phyloP scores from a whole-genome alignment of 2,329 filamentous ascomycete genomes.

The Aspergillus pseudotamarii region DNA sequence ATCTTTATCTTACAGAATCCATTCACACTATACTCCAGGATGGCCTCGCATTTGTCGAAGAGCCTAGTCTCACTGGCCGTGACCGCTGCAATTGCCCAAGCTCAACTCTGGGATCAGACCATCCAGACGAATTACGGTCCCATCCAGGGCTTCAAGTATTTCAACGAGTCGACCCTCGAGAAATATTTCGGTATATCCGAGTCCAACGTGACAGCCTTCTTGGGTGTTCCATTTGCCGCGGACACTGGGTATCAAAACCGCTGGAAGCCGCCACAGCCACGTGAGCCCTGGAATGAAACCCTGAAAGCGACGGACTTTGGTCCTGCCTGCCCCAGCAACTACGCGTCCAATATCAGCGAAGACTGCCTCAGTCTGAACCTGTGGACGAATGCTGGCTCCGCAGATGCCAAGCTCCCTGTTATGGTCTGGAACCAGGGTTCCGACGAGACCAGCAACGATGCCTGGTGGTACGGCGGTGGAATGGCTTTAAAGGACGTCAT shows the following conservation, averaged over 20 bases:
- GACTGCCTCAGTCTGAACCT: slow-evolving; percentile 39
- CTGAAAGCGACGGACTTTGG: slow-evolving; percentile 25
- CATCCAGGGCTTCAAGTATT: slow-evolving; percentile 25
- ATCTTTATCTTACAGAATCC: not conserved
- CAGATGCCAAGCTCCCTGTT: slow-evolving; percentile 28
- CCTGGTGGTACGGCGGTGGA: slow-evolving; percentile 32
- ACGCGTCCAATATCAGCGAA: slow-evolving; percentile 28
- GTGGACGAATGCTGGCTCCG: slow-evolving; percentile 29
- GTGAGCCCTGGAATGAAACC: slow-evolving; percentile 25
- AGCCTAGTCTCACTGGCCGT: not conserved
- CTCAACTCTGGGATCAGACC: slow-evolving; percentile 23
- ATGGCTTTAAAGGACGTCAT: slow-evolving; percentile 33
- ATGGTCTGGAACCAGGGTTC: slow-evolving; percentile 35
- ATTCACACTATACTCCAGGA: not conserved
- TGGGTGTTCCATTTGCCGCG: slow-evolving; percentile 30
- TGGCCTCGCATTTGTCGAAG: not conserved
- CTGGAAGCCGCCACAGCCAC: slow-evolving; percentile 30
- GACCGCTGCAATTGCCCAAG: slow-evolving; percentile 9
- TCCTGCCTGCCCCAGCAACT: slow-evolving; percentile 24
- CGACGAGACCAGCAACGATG: slow-evolving; percentile 28
- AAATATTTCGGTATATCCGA: slow-evolving; percentile 23
- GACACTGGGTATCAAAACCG: slow-evolving; percentile 31
- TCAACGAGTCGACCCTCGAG: slow-evolving; percentile 21
- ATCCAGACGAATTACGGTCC: slow-evolving; percentile 23
- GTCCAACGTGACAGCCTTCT: slow-evolving; percentile 27